Base-by-base conservation (phyloP, 2,329 filamentous ascomycete species). In the Venturia carpophila region DNA sequence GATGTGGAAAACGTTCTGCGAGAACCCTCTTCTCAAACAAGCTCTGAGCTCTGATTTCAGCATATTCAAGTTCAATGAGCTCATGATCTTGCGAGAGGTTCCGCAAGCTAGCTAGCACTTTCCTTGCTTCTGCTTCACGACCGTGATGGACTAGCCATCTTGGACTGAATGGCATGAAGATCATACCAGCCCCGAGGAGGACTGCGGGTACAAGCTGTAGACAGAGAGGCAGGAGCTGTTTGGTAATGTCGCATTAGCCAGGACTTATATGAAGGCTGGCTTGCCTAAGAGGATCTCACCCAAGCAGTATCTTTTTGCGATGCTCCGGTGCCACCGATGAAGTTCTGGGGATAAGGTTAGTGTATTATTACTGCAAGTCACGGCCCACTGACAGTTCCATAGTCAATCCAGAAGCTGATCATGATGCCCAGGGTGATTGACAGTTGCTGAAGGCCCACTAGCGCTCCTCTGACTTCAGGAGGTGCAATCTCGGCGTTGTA, bases 11-110 rank as follows among this genome's bases (percentile, higher is more conserved):
- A 30, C 86, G 80, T 67, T 88, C 86, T 0, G 83, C 82, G 11
- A 87, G 80, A 0, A 84, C 85, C 42, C 85, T 83, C 76, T 92
- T 90, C 75, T 93, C 89, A 69, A 93, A 94, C 21, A 89, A 74
- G 0, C 85, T 87, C 73, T 91, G 87, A 0, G 89, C 88, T 73
- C 90, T 90, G 76, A 93, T 92, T 73, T 93, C 90, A n/a, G 91
- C 82, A 71, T 88, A 91, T 71, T 93, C 90, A 1, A 91, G 79
- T 68, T 88, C 83, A 45, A 92, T 83, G 0, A 90, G 80, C 65
- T 90, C 85, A 71, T 91, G 82, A 68, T 88, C 82, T 19, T 77
- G 71, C 0, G 83, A 73, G 0, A 90, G 80, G 6, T 80, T 81
- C 30, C 90, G 85, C 2, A 93, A 83, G 62, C 73, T 79, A 0